Percentiles rank a stretch among this genome's conserved stretches.
Evolutionary conservation across 768 basidiomycete species (phyloP).

Genomic region (Podaxis sp.): DNA sequence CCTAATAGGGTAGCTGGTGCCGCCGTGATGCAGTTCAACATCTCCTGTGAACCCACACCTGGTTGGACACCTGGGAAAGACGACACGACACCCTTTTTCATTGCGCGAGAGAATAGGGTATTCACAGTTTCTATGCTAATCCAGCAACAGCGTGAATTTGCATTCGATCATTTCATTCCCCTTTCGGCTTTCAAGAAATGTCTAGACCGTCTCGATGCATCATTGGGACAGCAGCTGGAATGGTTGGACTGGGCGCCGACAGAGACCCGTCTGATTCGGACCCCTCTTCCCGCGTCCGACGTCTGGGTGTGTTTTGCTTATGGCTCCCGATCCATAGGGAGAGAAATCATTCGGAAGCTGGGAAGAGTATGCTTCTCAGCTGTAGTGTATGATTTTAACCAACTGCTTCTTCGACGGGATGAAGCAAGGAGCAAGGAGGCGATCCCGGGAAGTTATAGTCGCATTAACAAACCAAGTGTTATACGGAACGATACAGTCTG

Average conservation of each 20-base stretch:
- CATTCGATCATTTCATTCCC: slow-evolving; percentile 44
- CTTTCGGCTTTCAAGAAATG: slow-evolving; percentile 35
- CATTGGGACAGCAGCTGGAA: slow-evolving; percentile 21
- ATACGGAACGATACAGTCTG: slow-evolving; percentile 37
- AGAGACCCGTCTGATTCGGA: slow-evolving; percentile 43
- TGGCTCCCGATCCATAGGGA: slow-evolving; percentile 31
- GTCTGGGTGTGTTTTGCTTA: slow-evolving; percentile 63
- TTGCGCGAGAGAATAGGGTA: slow-evolving; percentile 40
- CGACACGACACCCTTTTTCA: slow-evolving; percentile 45
- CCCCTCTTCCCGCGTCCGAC: slow-evolving; percentile 30
- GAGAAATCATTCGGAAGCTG: slow-evolving; percentile 31
- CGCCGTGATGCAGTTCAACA: slow-evolving; percentile 32
- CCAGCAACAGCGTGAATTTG: slow-evolving; percentile 22
- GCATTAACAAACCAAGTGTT: slow-evolving; percentile 16
- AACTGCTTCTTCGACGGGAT: slow-evolving; percentile 29
- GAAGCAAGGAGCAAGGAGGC: neutral
- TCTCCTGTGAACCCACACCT: slow-evolving; percentile 58
- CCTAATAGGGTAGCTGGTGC: slow-evolving; percentile 34
- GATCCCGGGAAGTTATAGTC: neutral
- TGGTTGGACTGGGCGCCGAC: slow-evolving; percentile 57
- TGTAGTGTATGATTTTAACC: slow-evolving; percentile 55
- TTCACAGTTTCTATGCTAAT: slow-evolving; percentile 48
- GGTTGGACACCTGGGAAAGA: slow-evolving; percentile 37
- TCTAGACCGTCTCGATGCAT: slow-evolving; percentile 14
- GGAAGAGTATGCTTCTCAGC: slow-evolving; percentile 22